Evolutionary conservation across 768 basidiomycete species (phyloP).

Genomic region (Dacryopinax primogenitus): DNA sequence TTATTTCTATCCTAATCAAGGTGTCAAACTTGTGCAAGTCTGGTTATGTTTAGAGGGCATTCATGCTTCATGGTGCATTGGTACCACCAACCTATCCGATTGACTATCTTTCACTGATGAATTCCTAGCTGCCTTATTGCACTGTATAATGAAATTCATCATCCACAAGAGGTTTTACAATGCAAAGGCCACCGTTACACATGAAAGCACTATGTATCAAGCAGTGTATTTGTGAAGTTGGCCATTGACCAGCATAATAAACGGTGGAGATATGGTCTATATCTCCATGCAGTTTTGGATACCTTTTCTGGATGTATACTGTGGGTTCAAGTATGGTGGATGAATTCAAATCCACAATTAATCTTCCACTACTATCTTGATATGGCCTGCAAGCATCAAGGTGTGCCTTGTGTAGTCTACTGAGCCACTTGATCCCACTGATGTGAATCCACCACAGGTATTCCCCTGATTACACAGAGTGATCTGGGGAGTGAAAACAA

Average conservation of each 20-base stretch:
- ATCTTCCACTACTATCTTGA: background rate
- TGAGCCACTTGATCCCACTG: constrained; percentile 22
- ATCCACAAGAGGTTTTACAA: constrained; percentile 15
- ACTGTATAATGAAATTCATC: background rate
- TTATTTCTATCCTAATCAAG: background rate
- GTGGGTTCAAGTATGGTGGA: constrained; percentile 10
- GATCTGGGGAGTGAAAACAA: background rate
- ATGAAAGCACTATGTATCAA: constrained; percentile 28
- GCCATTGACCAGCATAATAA: constrained; percentile 38
- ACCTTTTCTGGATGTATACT: constrained; percentile 23
- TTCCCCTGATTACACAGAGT: background rate
- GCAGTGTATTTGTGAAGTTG: constrained; percentile 33
- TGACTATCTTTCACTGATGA: background rate
- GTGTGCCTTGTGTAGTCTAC: background rate
- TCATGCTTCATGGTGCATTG: background rate
- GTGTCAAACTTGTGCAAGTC: background rate
- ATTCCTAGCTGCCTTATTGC: background rate
- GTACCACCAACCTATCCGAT: background rate
- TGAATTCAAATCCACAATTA: background rate
- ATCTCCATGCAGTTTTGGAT: constrained; percentile 24
- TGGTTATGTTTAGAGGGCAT: background rate
- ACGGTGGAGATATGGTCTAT: constrained; percentile 32
- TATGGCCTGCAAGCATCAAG: background rate
- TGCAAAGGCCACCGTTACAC: constrained; percentile 21
- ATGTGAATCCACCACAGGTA: background rate